These are phyloP conservation scores for Plectosphaerella plurivora DNA, from an alignment of 2,329 filamentous ascomycete genomes.

Conservation along the genomic window DNA sequence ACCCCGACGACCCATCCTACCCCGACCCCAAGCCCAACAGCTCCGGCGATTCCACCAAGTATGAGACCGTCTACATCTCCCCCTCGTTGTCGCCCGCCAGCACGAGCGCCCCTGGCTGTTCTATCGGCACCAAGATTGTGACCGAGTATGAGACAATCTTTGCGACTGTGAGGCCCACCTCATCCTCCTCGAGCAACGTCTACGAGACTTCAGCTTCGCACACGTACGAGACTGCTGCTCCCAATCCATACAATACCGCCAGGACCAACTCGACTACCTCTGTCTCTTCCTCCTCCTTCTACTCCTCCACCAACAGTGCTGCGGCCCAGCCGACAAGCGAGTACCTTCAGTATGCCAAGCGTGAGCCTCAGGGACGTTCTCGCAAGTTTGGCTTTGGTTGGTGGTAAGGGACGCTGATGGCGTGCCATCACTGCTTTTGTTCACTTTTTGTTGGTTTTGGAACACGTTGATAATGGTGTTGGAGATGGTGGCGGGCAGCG, in stretches of 20 bases:
- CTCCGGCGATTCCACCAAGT: background rate
- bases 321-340: background rate
- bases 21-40: background rate
- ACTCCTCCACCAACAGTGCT: background rate
- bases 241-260: too few species aligned
- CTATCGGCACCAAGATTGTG: constrained; percentile 22
- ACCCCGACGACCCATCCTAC: background rate
- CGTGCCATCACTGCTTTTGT: background rate
- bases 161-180: constrained; percentile 17
- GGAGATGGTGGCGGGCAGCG: too few species aligned
- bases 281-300: background rate
- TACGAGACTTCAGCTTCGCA: too few species aligned
- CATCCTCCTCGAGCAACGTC: background rate
- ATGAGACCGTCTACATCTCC: background rate
- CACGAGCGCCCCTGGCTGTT: constrained; percentile 16
- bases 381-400: background rate
- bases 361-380: background rate
- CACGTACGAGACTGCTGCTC: too few species aligned
- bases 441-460: too few species aligned
- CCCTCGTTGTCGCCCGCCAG: background rate
- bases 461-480: too few species aligned
- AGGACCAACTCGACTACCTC: too few species aligned
- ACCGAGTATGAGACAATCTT: constrained; percentile 32
- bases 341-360: background rate
- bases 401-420: background rate